Base-by-base conservation (phyloP, 805 yeast genomes). In the Blastobotrys chiropterorum region DNA sequence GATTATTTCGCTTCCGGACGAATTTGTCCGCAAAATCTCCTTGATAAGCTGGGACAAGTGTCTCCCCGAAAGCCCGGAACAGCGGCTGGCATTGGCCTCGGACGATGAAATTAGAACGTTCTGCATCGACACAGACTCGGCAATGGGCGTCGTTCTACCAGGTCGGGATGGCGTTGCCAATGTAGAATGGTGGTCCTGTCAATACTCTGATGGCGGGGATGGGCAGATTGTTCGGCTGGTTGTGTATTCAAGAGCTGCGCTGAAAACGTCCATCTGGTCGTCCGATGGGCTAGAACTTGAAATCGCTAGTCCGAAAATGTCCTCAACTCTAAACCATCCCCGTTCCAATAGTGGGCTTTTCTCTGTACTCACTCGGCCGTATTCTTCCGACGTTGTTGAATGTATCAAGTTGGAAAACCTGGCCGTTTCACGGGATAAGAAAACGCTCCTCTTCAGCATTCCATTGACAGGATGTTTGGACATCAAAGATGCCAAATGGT, bases 201-300 rank as follows among this genome's bases (percentile, higher is more conserved):
- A 19, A 14, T 46, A 26, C 22, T 13, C 30, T 5, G 51, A 43
- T 13, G 54, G 44, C 8, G 44, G 31, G 22, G 17, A 19, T n/a
- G 38, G 39, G 17, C 57, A 56, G 46, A 30, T 49, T 5, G 57
- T 57, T 7, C 38, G 60, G 6, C 51, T 59, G 22, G 56, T 45
- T 1, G 54, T 52, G 7, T 53, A 51, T 38, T 34, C 55, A 7
- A 47, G 19, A n/a, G 11, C 19, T 11, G 46, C 45, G 3, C 48
- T 56, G 22, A 31, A 30, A 11, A 56, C 46, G 2, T 14, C 48
- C n/a, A 26, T 59, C 6, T 57, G 59, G 59, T 50, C 59, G 13
- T 51, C 60, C 13, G 57, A 57, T 47, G 60, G 59, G 4, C 13
- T 50, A 15, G 61, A 58, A 20, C 40, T 45, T n/a, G 52, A 49